Evolutionary conservation across 345 rosid species (phyloP).

Genomic region (Citrus sp.): DNA sequence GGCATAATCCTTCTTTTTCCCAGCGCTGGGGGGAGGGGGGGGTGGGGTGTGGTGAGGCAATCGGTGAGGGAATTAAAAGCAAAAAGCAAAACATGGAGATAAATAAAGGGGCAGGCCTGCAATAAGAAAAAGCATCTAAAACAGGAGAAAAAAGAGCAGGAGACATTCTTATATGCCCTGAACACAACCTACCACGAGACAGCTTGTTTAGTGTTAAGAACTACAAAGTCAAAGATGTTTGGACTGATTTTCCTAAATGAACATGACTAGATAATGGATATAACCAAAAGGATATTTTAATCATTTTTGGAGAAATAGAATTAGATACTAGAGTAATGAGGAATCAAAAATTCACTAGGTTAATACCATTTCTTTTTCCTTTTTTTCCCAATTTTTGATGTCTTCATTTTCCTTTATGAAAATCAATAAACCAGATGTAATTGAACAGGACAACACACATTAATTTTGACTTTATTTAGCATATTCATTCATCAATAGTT

Average conservation of each 20-base stretch:
- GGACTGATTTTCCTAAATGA: background rate
- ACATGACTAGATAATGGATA: background rate
- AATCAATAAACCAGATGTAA: background rate
- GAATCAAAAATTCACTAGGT: background rate
- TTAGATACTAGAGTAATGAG: no score
- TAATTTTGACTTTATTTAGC: background rate
- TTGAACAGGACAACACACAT: background rate
- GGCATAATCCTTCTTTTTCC: no score
- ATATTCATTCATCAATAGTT: background rate
- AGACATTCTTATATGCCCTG: background rate
- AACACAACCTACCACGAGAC: background rate
- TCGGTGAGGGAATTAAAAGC: no score
- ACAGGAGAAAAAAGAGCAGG: background rate
- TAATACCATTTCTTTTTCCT: background rate
- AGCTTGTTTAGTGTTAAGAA: background rate
- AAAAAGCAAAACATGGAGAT: no score
- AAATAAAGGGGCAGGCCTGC: background rate
- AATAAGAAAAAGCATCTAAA: background rate
- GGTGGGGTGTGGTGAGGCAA: no score
- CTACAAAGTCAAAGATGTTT: background rate
- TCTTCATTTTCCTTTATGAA: background rate
- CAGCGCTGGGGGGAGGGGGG: no score
- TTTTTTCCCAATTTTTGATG: background rate
- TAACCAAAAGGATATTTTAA: no score
- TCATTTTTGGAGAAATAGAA: no score